Base-by-base conservation (phyloP, 164 flowering plant genomes). In the Cinnamomum micranthum region DNA sequence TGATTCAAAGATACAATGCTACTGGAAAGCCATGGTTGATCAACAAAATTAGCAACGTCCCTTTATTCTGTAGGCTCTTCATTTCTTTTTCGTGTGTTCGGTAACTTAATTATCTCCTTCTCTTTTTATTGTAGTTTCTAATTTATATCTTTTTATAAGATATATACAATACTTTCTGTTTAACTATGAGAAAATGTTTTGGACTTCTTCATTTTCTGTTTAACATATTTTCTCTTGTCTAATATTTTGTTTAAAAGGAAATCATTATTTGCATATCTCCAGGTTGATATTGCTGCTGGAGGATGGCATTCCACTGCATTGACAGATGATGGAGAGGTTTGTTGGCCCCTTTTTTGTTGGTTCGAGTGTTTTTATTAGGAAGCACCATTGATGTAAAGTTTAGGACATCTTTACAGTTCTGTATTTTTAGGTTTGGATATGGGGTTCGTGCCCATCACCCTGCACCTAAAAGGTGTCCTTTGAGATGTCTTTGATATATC, bases 261-360 rank as follows among this genome's bases (percentile, higher is more conserved):
- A 19, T 24, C 13, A 73, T 33, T 65, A 1, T 4, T 33, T 41
- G 2, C 33, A 19, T 33, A 19, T 74, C 25, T 68, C 51, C 28
- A 96, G 99, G 94, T 92, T 85, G 99, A 94, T 85, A 94, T 96
- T 82, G 99, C 99, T 74, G 99, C 98, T 72, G 99, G 99, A 77
- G 99, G 99, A 75, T 94, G 99, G 99, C 99, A 96, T 85, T 96
- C 99, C 33, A 90, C 95, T 74, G 93, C 97, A 77, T 82, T 96
- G 84, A 96, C 98, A 74, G 86, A 85, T 72, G 86, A 89, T 13
- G 99, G 98, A 74, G 97, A 94, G 97, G 99, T 95, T 81, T 19
- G 71, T 65, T 41, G 47, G 11, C 23, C 50, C 47, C 65, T n/a
- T 19, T 19, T 35, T 74, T 17, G 6, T 55, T 55, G 17, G 60